Evolutionary conservation across 257 asterid species (phyloP).

Genomic region (Ajuga chamaepitys): DNA sequence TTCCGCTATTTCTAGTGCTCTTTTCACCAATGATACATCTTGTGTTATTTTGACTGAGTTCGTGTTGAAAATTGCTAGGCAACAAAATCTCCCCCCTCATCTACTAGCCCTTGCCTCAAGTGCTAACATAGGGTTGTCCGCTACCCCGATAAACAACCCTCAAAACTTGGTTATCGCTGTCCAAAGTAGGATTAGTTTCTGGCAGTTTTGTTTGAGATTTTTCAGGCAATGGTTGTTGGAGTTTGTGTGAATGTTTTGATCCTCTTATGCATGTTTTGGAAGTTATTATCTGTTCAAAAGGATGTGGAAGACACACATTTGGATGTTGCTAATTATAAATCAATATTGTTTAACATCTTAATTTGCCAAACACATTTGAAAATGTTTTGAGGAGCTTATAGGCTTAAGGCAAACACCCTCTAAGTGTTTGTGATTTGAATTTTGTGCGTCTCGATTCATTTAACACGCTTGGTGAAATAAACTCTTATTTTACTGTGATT

Average conservation of each 20-base stretch:
- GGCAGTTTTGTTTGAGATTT: conserved; percentile 52
- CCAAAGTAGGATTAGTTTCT: conserved; percentile 52
- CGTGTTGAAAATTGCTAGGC: conserved; percentile 71
- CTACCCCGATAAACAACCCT: conserved; percentile 92
- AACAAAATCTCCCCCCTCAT: conserved; percentile 85
- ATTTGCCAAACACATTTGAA: too few relatives aligned
- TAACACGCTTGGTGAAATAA: too few relatives aligned
- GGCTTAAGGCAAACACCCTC: too few relatives aligned
- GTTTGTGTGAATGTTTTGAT: conserved; percentile 44
- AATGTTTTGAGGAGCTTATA: too few relatives aligned
- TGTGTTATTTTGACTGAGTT: conserved; percentile 88
- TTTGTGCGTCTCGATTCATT: too few relatives aligned
- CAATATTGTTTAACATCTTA: too few relatives aligned
- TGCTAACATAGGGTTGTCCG: conserved; percentile 84
- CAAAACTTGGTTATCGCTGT: conserved; percentile 88
- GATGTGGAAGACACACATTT: conserved; percentile 49
- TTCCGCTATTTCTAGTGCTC: conserved; percentile 77
- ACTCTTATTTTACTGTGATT: too few relatives aligned
- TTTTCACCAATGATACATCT: conserved; percentile 85
- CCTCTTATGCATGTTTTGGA: conserved; percentile 77
- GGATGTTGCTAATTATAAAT: too few relatives aligned
- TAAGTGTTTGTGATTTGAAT: too few relatives aligned
- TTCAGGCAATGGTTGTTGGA: conserved; percentile 80
- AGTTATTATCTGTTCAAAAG: conserved; percentile 48
- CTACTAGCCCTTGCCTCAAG: conserved; percentile 91